Base-by-base conservation (phyloP, 306 rosid species). In the Dryas octopetala region DNA sequence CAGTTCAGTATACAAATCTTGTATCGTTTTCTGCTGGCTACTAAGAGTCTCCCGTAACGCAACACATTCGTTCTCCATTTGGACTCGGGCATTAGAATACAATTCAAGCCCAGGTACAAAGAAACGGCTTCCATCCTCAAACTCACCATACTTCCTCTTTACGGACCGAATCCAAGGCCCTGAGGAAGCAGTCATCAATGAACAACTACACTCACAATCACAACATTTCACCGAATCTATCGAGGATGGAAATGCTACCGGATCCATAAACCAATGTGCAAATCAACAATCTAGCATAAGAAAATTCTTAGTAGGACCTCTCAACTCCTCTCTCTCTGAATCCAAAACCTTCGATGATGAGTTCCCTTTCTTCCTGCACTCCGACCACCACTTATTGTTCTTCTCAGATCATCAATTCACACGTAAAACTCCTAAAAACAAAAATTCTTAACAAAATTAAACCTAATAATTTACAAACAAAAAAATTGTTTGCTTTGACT, bases 141-240 rank as follows among this genome's bases (percentile, higher is more conserved):
- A 82, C 77, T 96, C 98, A 28, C 85, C 93, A 17, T 83, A 80
- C 80, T 96, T 96, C 58, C 97, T 84, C 63, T 96, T 96, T 7
- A 92, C 94, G 0, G 98, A 89, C 28, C 99, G 89, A 57, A 90
- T 76, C 99, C 98, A 96, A 41, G 87, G 40, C 50, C 76, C 89
- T 0, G 97, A 79, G 26, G 91, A 79, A 60, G 86, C 85, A 76
- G 75, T 79, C 49, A 16, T 5, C 73, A 80, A 70, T 0, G 91
- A 84, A 45, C 94, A 92, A 74, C 87, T 86, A 84, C 91, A 89
- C 28, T 83, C 89, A 0, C 96, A 88, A 63, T 88, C 61, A 73
- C 91, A 85, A 76, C 97, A 88, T 84, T 85, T 89, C 55, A 78
- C 84, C 85, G 78, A 75, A 64, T 78, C 86, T 79, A 74, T 77